A percentile compares a stretch with the other conserved stretches of the same genome.
These are phyloP conservation scores for Aspergillus bertholletiae DNA, from an alignment of 495 filamentous ascomycete genomes.

Conservation along the genomic window DNA sequence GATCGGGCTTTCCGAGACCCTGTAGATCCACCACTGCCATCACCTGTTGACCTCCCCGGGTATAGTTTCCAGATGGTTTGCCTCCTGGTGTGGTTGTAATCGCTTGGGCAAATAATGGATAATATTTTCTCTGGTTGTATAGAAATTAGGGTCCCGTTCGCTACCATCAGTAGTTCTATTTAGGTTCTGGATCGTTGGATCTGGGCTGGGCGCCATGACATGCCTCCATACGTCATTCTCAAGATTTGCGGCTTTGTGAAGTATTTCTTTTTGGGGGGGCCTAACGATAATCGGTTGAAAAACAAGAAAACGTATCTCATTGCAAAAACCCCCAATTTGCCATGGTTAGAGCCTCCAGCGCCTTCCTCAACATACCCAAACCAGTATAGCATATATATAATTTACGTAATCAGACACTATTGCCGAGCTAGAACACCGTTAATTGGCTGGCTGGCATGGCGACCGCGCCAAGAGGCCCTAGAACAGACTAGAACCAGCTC, in stretches of 20 bases:
- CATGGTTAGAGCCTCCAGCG: no score
- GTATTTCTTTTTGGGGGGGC: no score
- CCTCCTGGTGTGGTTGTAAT: no score
- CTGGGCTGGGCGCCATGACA: background rate
- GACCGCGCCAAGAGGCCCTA: background rate
- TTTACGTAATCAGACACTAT: background rate
- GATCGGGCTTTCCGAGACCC: background rate
- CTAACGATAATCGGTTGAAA: no score
- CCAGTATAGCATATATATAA: constrained; percentile 1
- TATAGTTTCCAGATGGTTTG: no score
- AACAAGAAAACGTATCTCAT: no score
- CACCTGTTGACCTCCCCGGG: background rate
- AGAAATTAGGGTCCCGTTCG: background rate
- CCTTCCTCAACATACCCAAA: background rate
- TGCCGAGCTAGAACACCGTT: background rate
- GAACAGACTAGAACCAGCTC: constrained; percentile 13
- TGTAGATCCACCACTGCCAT: background rate
- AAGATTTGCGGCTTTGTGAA: no score
- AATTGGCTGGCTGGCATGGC: background rate
- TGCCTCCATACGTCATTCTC: no score
- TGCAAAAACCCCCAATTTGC: no score
- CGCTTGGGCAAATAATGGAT: no score
- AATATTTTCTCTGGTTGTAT: no score
- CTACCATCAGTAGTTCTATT: background rate
- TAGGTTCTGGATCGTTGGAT: background rate